These are phyloP conservation scores for Epichloe brachyelytri DNA, from an alignment of 2,329 filamentous ascomycete species.

Conservation along the genomic window DNA sequence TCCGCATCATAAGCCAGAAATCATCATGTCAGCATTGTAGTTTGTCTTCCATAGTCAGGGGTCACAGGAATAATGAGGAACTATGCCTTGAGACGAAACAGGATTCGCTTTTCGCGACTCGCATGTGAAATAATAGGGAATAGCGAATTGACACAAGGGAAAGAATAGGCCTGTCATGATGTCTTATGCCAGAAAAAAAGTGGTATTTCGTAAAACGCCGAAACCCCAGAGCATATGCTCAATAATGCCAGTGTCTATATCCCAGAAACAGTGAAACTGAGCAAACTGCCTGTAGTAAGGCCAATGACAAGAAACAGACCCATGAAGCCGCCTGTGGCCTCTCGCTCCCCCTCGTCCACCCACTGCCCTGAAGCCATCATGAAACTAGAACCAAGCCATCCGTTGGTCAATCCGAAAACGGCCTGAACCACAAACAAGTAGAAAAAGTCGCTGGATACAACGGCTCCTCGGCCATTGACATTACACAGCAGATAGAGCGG, in stretches of 20 bases:
- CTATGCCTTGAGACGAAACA: background rate
- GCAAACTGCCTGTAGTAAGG: slow-evolving; percentile 68
- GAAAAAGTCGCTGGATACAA: slow-evolving; percentile 69
- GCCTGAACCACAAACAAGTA: slow-evolving; percentile 77
- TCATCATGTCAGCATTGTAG: background rate
- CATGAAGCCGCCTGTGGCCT: slow-evolving; percentile 92
- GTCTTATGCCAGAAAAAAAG: background rate
- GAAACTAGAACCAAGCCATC: slow-evolving; percentile 71
- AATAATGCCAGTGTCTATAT: slow-evolving; percentile 7
- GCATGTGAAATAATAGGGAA: background rate
- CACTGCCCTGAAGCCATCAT: slow-evolving; percentile 85
- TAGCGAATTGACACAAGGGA: background rate
- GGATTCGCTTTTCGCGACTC: background rate
- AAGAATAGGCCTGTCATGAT: background rate
- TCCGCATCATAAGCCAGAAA: background rate
- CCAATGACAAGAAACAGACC: slow-evolving; percentile 77
- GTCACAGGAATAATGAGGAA: background rate
- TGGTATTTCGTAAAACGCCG: background rate
- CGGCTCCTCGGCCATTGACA: slow-evolving; percentile 60
- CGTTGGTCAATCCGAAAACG: slow-evolving; percentile 72
- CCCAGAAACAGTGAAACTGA: slow-evolving; percentile 65
- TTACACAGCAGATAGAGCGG: slow-evolving; percentile 89
- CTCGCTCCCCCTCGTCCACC: slow-evolving; percentile 71
- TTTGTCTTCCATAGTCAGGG: background rate
- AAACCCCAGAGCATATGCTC: background rate